A percentile compares a stretch with the other conserved stretches of the same genome.
phyloP scores from a whole-genome alignment of 129 eudicot species.

The Pittosporum tobira region DNA sequence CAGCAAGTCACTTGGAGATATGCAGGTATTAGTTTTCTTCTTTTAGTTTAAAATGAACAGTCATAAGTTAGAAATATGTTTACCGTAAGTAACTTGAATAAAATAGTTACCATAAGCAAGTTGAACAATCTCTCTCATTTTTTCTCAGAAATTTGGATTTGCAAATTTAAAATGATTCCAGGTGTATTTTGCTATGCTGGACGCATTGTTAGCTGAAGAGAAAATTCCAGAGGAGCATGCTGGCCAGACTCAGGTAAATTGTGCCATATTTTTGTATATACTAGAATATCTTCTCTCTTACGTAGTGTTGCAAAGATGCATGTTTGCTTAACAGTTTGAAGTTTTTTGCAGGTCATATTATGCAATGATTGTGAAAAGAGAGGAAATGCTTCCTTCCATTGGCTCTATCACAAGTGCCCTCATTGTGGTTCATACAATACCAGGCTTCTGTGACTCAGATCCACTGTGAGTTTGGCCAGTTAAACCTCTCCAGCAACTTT shows the following conservation, averaged over 20 bases:
- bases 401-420: constrained; percentile 78
- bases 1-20: constrained; percentile 93
- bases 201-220: constrained; percentile 83
- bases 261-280: background rate
- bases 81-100: too few species aligned
- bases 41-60: too few species aligned
- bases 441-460: constrained; percentile 44
- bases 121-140: background rate
- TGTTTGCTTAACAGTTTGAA: constrained; percentile 6
- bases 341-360: constrained; percentile 57
- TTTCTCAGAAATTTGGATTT: background rate
- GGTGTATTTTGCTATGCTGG: constrained; percentile 84
- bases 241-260: constrained; percentile 73
- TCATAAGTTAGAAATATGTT: too few species aligned
- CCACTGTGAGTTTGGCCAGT: constrained; percentile 29
- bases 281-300: background rate
- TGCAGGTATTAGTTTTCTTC: constrained; percentile 45
- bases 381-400: constrained; percentile 71
- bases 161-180: constrained; percentile 20
- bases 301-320: constrained; percentile 2
- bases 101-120: background rate
- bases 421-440: constrained; percentile 81
- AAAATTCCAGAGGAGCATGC: constrained; percentile 69
- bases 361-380: constrained; percentile 92
- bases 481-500: background rate